Evolutionary conservation across 805 yeast species (phyloP), one percentile per base, ranked within the genome.

Genomic region (Wickerhamomyces rabaulensis): DNA sequence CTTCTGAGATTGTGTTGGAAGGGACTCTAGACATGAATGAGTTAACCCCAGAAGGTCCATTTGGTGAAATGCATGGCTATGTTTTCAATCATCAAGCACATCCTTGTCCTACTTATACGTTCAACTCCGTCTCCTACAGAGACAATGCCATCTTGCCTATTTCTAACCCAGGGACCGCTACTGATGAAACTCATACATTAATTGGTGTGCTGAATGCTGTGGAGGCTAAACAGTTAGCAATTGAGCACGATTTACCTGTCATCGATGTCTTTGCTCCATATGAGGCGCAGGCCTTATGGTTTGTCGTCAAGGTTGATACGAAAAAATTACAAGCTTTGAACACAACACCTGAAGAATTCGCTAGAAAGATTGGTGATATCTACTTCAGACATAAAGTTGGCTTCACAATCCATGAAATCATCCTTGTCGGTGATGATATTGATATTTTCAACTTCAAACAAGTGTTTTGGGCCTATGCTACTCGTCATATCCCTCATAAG

Each of bases 1-100:
- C 52, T 23, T 43, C 51, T 39, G 64, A 61, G 42, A 59, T 60
- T 20, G 62, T 61, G 15, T 45, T 61, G 21, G 64, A 61, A 43
- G 64, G 64, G 9, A 51, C 54, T 21, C 46, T 61, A 22, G 42
- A 55, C 21, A 39, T 58, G 21, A 48, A 53, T 25, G 44, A 53
- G 13, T 26, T 48, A 31, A 48, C 40, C 17, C 41, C 45, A 2
- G 65, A 61, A 41, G 65, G 64, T 26, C 65, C 64, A n/a, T 60
- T 61, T 48, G 64, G 65, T 21, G 65, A 61, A 29, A 58, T 59
- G 63, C 64, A 59, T 43, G 64, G 64, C n/a, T 61, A 61, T 44
- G 52, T 50, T 15, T 60, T 60, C 37, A 50, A 45, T 10, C 58
- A 56, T 9, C 48, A 52, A 13, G 52, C 48, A n/a, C 61, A 56